Base-by-base conservation (phyloP, 2,329 filamentous ascomycete genomes). In the Arthrinium phaeospermum region DNA sequence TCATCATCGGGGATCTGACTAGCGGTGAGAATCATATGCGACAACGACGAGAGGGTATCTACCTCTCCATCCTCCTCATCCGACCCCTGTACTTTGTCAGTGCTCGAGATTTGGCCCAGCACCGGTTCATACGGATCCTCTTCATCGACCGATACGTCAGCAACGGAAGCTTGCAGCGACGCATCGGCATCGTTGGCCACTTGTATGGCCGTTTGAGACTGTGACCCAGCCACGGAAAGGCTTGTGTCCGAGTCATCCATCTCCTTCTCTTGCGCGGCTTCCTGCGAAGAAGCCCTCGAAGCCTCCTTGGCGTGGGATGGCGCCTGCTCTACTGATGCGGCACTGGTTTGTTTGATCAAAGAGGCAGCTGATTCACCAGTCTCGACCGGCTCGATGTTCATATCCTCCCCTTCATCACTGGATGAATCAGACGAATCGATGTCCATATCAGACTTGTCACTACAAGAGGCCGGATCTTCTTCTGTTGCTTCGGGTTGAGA, bases 11-110 rank as follows among this genome's bases (percentile, higher is more conserved):
- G 69, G 34, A 75, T 67, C 74, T 77, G 73, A 22, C 70, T 69
- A 19, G 70, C 70, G 57, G 72, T 75, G 44, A 76, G 72, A 71
- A 41, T 57, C 27, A 67, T 24, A 30, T n/a, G 73, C 44, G 70
- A 22, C 27, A 71, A 44, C 24, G 71, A 71, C 34, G 34, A 45
- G 19, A 71, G 71, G 64, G 30, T 47, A 12, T 41, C 73, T 78
- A 78, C 77, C 74, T 79, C 71, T 70, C 71, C 61, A 47, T 71
- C 74, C 19, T 75, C 71, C 24, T 67, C 69, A 41, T 70, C 74
- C 4, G 73, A 49, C n/a, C 69, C 57, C 49, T 72, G 72, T 68
- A 44, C 19, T 64, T 73, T 72, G 27, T 73, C 72, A 44, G 70
- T 69, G 68, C 74, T 73, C 16, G 78, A 78, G 24, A 76, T 75